Percentiles rank a stretch among this genome's conserved stretches.
phyloP scores from a whole-genome alignment of 78 protist species.

The Isochrysis galbana region DNA sequence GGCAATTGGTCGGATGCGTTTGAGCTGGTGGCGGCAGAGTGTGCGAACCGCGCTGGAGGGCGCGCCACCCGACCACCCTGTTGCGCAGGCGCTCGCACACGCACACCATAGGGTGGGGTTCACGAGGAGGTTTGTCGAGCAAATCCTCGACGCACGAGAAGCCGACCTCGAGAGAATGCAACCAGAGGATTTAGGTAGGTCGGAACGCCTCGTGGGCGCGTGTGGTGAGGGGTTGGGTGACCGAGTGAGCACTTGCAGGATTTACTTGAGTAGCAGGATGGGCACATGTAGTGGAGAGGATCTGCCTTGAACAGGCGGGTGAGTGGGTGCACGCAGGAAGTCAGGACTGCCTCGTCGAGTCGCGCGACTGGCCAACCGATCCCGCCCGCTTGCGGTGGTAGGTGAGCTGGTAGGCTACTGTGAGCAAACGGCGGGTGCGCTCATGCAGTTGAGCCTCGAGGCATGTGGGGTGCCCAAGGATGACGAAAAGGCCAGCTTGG shows the following conservation, averaged over 20 bases:
- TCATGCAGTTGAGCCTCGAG: not conserved
- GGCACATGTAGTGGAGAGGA: no score
- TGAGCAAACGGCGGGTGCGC: conserved; percentile 4
- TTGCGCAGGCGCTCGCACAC: not conserved
- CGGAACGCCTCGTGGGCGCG: no score
- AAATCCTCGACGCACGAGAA: conserved; percentile 7
- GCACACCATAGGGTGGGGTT: not conserved
- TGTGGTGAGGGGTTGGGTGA: no score
- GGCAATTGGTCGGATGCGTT: not conserved
- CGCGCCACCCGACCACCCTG: conserved; percentile 22
- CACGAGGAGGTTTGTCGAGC: not conserved
- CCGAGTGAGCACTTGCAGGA: no score
- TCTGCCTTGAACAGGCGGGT: no score
- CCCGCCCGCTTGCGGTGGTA: no score
- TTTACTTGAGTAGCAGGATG: no score
- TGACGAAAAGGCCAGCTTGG: not conserved
- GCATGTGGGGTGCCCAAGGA: not conserved
- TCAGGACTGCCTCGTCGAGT: no score
- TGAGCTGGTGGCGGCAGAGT: not conserved
- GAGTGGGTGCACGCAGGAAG: no score
- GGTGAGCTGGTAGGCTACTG: not conserved
- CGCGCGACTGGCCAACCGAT: no score
- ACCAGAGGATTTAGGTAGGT: no score
- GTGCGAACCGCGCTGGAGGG: not conserved
- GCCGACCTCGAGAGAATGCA: not conserved